Conservation (phyloP, 192 early-diverging fungal species). For the Pilobolus umbonatus region DNA sequence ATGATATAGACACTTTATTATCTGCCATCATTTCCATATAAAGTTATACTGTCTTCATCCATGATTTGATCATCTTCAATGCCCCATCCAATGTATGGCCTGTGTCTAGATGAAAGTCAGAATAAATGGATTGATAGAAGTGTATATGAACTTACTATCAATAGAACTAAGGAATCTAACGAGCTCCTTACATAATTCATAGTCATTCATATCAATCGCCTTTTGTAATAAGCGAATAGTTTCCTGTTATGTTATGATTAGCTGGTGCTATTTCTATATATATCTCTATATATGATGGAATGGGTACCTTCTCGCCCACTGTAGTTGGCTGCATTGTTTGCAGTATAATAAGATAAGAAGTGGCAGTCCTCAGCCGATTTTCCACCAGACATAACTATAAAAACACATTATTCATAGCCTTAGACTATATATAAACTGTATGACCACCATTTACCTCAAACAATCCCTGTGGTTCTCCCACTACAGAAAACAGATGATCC, state of each 20-base stretch:
- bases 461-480: slow-evolving; percentile 78
- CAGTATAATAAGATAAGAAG: slow-evolving; percentile 87
- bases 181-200: slow-evolving; percentile 76
- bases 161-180: slow-evolving; percentile 75
- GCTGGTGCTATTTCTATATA: neutral
- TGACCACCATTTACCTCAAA: slow-evolving; percentile 60
- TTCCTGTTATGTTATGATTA: slow-evolving; percentile 34
- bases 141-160: slow-evolving; percentile 48
- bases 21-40: too few relatives aligned
- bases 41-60: too few relatives aligned
- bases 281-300: neutral
- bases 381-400: slow-evolving; percentile 62
- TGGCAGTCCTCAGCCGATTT: slow-evolving; percentile 75
- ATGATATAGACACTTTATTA: too few relatives aligned
- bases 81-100: slow-evolving; percentile 44
- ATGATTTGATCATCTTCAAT: slow-evolving; percentile 20
- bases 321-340: slow-evolving; percentile 80
- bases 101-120: slow-evolving; percentile 26
- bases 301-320: slow-evolving; percentile 55
- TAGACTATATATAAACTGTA: neutral
- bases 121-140: neutral
- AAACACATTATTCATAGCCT: neutral
- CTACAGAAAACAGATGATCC: slow-evolving; percentile 79
- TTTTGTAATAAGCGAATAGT: slow-evolving; percentile 67
- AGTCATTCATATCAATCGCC: slow-evolving; percentile 71